A percentile compares a stretch with the other conserved stretches of the same genome.
phyloP scores from a whole-genome alignment of 1,284 basidiomycete species.

The Agaricales sp. region DNA sequence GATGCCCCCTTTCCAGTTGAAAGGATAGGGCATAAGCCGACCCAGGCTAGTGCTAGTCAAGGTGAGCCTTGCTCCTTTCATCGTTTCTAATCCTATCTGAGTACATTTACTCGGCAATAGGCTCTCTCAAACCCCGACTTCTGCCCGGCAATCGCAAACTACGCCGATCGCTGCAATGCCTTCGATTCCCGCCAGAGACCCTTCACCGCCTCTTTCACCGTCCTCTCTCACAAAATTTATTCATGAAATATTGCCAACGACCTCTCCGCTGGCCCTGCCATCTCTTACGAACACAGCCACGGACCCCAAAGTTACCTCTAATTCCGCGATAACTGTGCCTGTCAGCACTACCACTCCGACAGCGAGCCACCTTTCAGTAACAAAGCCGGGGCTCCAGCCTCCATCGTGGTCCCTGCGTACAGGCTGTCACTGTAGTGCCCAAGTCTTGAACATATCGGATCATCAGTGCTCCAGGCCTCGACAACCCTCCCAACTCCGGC shows the following conservation, averaged over 20 bases:
- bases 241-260: not conserved
- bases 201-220: slow-evolving; percentile 5
- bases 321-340: not conserved
- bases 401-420: not conserved
- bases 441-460: not conserved
- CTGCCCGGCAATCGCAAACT: not conserved
- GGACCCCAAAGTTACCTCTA: not conserved
- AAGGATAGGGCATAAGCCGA: not conserved
- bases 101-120: no score
- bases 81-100: not conserved
- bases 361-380: not conserved
- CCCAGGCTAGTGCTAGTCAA: not conserved
- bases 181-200: no score
- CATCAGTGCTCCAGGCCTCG: not conserved
- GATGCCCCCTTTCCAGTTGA: slow-evolving; percentile 16
- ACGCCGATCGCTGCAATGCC: slow-evolving; percentile 3
- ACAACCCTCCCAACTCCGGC: slow-evolving; percentile 8
- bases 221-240: not conserved
- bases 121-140: not conserved
- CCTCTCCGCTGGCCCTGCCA: not conserved
- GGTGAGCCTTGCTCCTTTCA: not conserved
- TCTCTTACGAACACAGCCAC: slow-evolving; percentile 1
- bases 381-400: not conserved
- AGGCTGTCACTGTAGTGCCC: not conserved
- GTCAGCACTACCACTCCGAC: not conserved